phyloP scores from a whole-genome alignment of 352 stramenopile species.

The Phytophthora tentaculata region DNA sequence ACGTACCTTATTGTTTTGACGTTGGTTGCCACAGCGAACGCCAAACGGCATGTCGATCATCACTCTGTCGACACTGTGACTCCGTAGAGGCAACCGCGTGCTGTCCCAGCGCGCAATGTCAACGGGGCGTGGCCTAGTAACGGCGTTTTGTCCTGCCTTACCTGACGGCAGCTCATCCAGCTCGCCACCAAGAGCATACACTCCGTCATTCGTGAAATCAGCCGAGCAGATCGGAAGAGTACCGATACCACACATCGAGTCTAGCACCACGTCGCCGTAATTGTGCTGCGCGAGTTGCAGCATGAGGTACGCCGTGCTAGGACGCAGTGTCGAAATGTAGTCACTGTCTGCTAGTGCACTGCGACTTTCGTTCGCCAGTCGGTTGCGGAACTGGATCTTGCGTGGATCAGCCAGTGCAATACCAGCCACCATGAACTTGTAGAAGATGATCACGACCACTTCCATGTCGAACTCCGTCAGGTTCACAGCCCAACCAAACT shows the following conservation, averaged over 20 bases:
- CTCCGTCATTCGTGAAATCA: constrained; percentile 51
- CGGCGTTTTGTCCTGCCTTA: constrained; percentile 65
- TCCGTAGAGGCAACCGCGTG: constrained; percentile 59
- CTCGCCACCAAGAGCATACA: constrained; percentile 76
- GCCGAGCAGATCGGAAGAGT: constrained; percentile 75
- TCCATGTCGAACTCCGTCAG: constrained; percentile 74
- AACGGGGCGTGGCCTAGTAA: constrained; percentile 39
- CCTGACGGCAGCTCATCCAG: constrained; percentile 55
- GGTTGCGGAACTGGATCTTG: constrained; percentile 70
- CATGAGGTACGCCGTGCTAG: constrained; percentile 82
- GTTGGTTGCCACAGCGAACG: constrained; percentile 73
- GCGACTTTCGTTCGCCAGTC: constrained; percentile 74
- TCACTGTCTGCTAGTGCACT: constrained; percentile 55
- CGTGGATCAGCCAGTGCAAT: constrained; percentile 66
- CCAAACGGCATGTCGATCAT: constrained; percentile 86
- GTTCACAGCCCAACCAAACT: constrained; percentile 69
- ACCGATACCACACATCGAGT: constrained; percentile 85
- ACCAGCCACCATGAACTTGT: constrained; percentile 70
- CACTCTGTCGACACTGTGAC: constrained; percentile 60
- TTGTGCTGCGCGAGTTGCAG: constrained; percentile 64
- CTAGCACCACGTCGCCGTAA: constrained; percentile 69
- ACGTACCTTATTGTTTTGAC: constrained; percentile 72
- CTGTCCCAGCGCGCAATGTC: constrained; percentile 75
- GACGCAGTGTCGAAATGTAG: constrained; percentile 80
- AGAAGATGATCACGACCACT: constrained; percentile 77